Evolutionary conservation across 1,284 basidiomycete species (phyloP), one percentile per base, ranked within the genome.

Genomic region (Cutaneotrichosporon arboriforme): DNA sequence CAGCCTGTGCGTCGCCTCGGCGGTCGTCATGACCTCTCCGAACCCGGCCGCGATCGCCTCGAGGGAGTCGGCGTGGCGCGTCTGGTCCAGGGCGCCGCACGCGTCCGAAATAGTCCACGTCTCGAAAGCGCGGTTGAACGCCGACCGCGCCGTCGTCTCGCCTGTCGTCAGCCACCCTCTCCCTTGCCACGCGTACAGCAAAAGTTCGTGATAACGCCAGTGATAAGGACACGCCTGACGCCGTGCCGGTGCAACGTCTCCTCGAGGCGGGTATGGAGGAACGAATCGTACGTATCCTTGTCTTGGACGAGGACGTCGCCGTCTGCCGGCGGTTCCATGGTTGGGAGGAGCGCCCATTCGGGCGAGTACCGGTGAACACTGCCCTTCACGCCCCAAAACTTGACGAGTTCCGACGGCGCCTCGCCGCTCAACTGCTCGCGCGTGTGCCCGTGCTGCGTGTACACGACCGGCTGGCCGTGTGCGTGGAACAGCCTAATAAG

Each of bases 271-370:
- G 49, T 51, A 23, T 51, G 42, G 36, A 51, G 17, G 18, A 51
- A 51, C 23, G 43, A 21, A 18, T 51, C 49, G 43, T 51, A 51
- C 49, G 49, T 51, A 36, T 51, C 49, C 37, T 51, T 51, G 36
- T 51, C 49, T 14, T 38, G 36, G 14, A 51, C 49, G 15, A 4
- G 35, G 9, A 51, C 22, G 18, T 51, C 49, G 3, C 14, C 18
- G 8, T 1, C 9, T 2, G 4, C 23, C 4, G 49, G 42, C 23
- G 1, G 23, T 5, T 8, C 4, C 9, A 51, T 22, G 14, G 2
- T 10, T 8, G 42, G 42, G 9, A 51, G 43, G 1, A 51, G 49
- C 18, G 37, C 34, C 49, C 49, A 51, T 10, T 18, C n/a, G 8
- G 35, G 35, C 13, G 42, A 21, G 43, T 31, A 34, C 3, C 49